phyloP scores from a whole-genome alignment of 176 grass and related monocot genomes.

The Musa acuminata region DNA sequence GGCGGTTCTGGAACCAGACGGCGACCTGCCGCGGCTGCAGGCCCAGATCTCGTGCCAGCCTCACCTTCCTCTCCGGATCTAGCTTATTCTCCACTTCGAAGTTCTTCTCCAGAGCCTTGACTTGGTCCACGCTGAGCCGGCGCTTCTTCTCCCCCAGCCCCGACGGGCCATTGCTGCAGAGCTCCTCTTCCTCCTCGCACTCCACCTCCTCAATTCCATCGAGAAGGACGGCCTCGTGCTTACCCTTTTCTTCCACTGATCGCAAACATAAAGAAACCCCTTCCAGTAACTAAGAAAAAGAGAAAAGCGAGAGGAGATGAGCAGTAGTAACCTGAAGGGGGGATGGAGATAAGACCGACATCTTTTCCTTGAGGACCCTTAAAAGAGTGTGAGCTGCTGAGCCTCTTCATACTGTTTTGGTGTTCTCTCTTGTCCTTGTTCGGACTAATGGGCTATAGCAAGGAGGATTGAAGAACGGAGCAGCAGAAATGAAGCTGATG shows the following conservation, averaged over 20 bases:
- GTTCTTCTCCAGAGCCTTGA: slow-evolving; percentile 47
- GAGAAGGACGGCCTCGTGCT: background rate
- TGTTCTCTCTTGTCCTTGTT: no score
- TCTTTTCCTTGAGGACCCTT: background rate
- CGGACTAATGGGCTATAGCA: no score
- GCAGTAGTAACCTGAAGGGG: background rate
- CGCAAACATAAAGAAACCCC: background rate
- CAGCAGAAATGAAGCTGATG: no score
- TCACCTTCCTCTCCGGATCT: slow-evolving; percentile 56
- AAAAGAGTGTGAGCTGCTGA: background rate
- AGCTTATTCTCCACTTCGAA: slow-evolving; percentile 63
- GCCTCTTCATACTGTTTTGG: no score
- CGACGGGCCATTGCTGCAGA: background rate
- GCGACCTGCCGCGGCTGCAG: slow-evolving; percentile 1
- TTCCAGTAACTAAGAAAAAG: no score
- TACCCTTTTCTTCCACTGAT: background rate
- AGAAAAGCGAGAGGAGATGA: background rate
- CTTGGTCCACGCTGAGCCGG: slow-evolving; percentile 38
- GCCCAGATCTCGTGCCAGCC: slow-evolving; percentile 18
- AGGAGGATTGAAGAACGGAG: no score
- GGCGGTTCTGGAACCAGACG: slow-evolving; percentile 6
- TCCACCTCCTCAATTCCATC: slow-evolving; percentile 27
- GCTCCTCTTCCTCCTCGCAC: slow-evolving; percentile 21
- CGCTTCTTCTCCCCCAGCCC: slow-evolving; percentile 50
- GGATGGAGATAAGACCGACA: background rate